phyloP scores from a whole-genome alignment of 2,329 filamentous ascomycete genomes.

The Magnaporthiopsis incrustans region DNA sequence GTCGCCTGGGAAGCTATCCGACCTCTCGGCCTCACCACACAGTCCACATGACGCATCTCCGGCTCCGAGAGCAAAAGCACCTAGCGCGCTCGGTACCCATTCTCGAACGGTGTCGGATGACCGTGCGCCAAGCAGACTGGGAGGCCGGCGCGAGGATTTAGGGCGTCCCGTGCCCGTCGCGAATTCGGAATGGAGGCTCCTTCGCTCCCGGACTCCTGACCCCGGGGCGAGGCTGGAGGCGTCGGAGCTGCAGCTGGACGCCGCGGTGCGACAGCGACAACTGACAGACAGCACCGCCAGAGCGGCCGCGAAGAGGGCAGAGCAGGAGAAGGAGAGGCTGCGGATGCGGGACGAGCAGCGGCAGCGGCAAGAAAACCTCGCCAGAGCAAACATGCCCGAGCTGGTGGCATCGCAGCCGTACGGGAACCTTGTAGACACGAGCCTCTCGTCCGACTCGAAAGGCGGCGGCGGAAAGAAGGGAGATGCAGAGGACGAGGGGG shows the following conservation, averaged over 20 bases:
- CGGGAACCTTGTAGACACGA: background rate
- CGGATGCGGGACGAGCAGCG: background rate
- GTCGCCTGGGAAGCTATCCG: slow-evolving; percentile 3
- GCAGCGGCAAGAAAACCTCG: background rate
- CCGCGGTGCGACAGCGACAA: background rate
- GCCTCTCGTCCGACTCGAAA: background rate
- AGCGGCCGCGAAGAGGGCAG: background rate
- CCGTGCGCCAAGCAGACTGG: background rate
- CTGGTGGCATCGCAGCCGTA: background rate
- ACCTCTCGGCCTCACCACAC: background rate
- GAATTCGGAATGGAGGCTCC: background rate
- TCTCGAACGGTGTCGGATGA: background rate
- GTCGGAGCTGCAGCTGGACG: background rate
- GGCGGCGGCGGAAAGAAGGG: background rate
- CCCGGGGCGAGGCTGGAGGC: background rate
- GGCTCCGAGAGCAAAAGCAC: background rate
- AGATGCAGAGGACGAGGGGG: background rate
- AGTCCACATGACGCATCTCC: background rate
- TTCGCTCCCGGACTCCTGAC: background rate
- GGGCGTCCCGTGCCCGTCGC: too few species aligned
- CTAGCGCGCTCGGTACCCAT: background rate
- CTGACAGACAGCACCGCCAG: slow-evolving; percentile 3
- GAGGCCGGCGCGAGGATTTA: background rate
- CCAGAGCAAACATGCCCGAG: background rate
- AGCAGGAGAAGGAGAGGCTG: slow-evolving; percentile 1